Conservation (phyloP, 306 rosid species). For the Castanea crenata region DNA sequence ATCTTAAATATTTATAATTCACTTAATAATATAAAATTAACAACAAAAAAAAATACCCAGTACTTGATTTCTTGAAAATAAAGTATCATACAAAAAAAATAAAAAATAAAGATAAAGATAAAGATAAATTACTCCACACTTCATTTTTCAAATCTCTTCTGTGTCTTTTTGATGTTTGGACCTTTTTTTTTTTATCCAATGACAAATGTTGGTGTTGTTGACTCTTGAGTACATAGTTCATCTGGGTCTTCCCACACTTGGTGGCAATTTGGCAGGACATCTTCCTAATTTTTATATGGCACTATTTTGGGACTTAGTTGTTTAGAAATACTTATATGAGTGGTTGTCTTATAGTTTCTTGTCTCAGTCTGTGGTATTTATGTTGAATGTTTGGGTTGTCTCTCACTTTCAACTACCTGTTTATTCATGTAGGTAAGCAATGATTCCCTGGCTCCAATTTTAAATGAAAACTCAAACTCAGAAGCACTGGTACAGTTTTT, state of each 20-base stretch:
- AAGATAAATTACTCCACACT: neutral
- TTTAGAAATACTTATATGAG: neutral
- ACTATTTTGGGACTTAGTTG: neutral
- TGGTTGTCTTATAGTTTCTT: neutral
- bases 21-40: too few species aligned
- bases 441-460: neutral
- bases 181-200: slow-evolving; percentile 54
- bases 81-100: too few species aligned
- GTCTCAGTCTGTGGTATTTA: neutral
- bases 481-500: neutral
- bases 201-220: slow-evolving; percentile 76
- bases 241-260: slow-evolving; percentile 86
- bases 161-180: slow-evolving; percentile 15
- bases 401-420: neutral
- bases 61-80: too few species aligned
- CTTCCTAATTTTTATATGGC: neutral
- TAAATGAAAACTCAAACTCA: neutral
- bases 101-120: too few species aligned
- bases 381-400: neutral
- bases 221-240: slow-evolving; percentile 79
- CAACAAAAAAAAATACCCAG: too few species aligned
- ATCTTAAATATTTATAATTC: too few species aligned
- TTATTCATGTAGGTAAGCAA: slow-evolving; percentile 1
- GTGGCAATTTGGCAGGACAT: slow-evolving; percentile 58
- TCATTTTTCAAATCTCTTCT: slow-evolving; percentile 6